Evolutionary conservation across 129 eudicot species (phyloP).

Genomic region (Tagetes erecta): DNA sequence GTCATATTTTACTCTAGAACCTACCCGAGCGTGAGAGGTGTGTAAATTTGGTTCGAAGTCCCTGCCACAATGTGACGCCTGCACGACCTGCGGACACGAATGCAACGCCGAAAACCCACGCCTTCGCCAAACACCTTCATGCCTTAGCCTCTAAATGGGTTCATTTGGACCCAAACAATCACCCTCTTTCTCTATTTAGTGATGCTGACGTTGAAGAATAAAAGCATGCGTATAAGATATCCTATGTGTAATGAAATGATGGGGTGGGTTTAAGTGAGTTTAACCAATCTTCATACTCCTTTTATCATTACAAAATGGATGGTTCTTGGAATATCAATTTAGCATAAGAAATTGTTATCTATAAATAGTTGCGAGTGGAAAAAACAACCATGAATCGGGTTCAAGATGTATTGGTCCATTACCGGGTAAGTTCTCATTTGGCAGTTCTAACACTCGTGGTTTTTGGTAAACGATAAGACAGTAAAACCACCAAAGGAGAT

Average conservation of each 20-base stretch:
- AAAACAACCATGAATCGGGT: not conserved
- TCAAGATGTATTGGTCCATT: not conserved
- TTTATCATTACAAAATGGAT: slow-evolving; percentile 8
- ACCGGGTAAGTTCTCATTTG: slow-evolving; percentile 13
- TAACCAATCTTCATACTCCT: not conserved
- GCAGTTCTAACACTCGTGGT: not conserved
- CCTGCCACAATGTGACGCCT: no score
- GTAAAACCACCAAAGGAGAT: slow-evolving; percentile 29
- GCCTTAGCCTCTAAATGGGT: no score
- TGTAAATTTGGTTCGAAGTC: no score
- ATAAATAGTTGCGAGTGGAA: not conserved
- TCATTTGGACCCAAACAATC: no score
- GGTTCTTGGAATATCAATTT: slow-evolving; percentile 16
- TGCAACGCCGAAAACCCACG: no score
- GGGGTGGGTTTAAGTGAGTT: not conserved
- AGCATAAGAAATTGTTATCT: not conserved
- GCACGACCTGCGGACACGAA: no score
- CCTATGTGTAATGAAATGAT: not conserved
- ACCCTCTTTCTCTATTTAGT: not conserved
- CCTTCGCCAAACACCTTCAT: no score
- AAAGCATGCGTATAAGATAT: not conserved
- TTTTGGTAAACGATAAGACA: not conserved
- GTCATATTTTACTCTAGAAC: no score
- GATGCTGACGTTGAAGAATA: not conserved
- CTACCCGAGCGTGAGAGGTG: no score